These are phyloP conservation scores for Logfia minima DNA, from an alignment of 129 eudicot species.

Conservation along the genomic window DNA sequence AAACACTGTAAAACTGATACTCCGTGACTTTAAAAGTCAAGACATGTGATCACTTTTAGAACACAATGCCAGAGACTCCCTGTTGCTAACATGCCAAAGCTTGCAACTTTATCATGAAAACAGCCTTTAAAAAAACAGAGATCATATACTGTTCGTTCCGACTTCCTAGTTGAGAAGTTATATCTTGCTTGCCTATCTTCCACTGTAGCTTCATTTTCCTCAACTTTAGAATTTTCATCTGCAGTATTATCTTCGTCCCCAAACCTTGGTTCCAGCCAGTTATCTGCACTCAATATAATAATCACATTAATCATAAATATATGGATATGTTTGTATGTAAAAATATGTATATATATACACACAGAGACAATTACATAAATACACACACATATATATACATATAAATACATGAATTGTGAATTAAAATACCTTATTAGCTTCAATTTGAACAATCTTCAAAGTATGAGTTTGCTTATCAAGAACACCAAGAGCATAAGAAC, in stretches of 20 bases:
- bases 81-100: neutral
- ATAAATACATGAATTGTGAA: too few relatives aligned
- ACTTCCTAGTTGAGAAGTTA: slow-evolving; percentile 28
- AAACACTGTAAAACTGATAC: neutral
- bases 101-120: neutral
- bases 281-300: slow-evolving; percentile 16
- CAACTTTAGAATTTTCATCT: slow-evolving; percentile 11
- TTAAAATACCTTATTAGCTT: slow-evolving; percentile 60
- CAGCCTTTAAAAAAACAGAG: too few relatives aligned
- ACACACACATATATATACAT: too few relatives aligned
- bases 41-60: neutral
- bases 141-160: slow-evolving; percentile 14
- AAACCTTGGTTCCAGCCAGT: slow-evolving; percentile 41
- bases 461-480: slow-evolving; percentile 60
- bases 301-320: neutral
- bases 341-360: too few relatives aligned
- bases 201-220: slow-evolving; percentile 2
- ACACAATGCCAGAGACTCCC: too few relatives aligned
- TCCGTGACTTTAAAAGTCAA: neutral
- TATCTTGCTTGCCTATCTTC: slow-evolving; percentile 19
- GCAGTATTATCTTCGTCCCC: slow-evolving; percentile 9
- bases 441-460: slow-evolving; percentile 71
- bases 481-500: slow-evolving; percentile 65
- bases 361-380: too few relatives aligned
- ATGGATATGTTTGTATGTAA: too few relatives aligned